Evolutionary conservation across 75 land plant species (phyloP), one percentile per base, ranked within the genome.

Genomic region (Sequoia sempervirens): DNA sequence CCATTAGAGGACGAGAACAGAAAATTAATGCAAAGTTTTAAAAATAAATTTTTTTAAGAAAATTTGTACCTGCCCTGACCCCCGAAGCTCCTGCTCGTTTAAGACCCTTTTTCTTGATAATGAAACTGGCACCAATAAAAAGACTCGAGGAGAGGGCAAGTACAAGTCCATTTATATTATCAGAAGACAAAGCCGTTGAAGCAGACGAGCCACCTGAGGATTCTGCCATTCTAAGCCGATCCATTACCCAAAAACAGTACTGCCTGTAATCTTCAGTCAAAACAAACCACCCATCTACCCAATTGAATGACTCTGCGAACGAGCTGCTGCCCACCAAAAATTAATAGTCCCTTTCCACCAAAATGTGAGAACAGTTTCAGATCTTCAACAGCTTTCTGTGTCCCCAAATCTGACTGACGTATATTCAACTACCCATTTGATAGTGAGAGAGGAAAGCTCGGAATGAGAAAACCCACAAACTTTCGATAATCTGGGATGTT

Each of bases 51-150:
- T 0, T 50, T 50, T 50, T 13, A 50, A 61, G 7, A 23, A 23
- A 61, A 5, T 10, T 2, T 20, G 36, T 87, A 92, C 94, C 95
- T 80, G 96, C 96, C 34, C 96, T 82, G 69, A 92, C 74, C 23
- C 94, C 92, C 20, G 94, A 89, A 32, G 91, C 93, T 5, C 93
- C 96, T 28, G 96, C 96, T 81, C 90, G 87, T 86, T 92, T 94
- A 83, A 94, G 84, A 0, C 96, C 96, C 81, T 94, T 94, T 88
- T 94, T 94, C 90, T 94, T 94, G 30, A 94, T 87, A 52, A 94
- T 94, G 72, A 94, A 94, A 75, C 96, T 94, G 14, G 93, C 91
- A 23, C 95, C 95, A 70, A 94, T 94, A 87, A 94, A 94, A 69
- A 92, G 23, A 83, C 95, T 94, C 41, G 96, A 94, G 3, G 94